Evolutionary conservation across 2,329 filamentous ascomycete species (phyloP).

Genomic region (Hypoxylon sp.): DNA sequence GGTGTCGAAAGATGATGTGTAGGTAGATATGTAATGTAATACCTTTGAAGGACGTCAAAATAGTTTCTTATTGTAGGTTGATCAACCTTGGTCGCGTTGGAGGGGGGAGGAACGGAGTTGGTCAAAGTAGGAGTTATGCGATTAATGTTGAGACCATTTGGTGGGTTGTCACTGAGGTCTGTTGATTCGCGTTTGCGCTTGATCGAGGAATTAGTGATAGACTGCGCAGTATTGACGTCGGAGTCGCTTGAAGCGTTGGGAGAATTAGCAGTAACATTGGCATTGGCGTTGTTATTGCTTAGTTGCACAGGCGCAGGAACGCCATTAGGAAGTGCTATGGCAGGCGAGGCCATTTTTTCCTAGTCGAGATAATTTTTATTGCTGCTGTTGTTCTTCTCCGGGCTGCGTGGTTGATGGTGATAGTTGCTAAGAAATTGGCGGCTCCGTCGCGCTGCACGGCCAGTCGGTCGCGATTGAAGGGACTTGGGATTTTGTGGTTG

Average conservation of each 20-base stretch:
- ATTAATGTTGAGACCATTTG: conserved; percentile 40
- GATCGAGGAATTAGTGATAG: conserved; percentile 44
- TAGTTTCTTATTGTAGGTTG: conserved; percentile 51
- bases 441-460: conserved; percentile 47
- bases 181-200: conserved; percentile 56
- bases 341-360: conserved; percentile 52
- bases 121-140: conserved; percentile 29
- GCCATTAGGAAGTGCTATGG: conserved; percentile 52
- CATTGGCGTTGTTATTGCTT: conserved; percentile 32
- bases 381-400: conserved; percentile 21
- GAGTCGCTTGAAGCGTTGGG: conserved; percentile 23
- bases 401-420: conserved; percentile 19
- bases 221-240: conserved; percentile 48
- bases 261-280: conserved; percentile 21
- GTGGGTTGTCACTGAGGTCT: conserved; percentile 45
- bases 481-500: conserved; percentile 39
- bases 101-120: conserved; percentile 17
- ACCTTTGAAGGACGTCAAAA: conserved; percentile 53
- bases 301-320: conserved; percentile 47
- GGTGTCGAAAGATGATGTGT: conserved; percentile 13
- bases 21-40: conserved; percentile 24
- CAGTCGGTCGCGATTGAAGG: conserved; percentile 46
- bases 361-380: conserved; percentile 22
- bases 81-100: conserved; percentile 45
- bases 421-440: conserved; percentile 45